Base-by-base conservation (phyloP, 768 basidiomycete species). In the Naganishia vaughanmartiniae region DNA sequence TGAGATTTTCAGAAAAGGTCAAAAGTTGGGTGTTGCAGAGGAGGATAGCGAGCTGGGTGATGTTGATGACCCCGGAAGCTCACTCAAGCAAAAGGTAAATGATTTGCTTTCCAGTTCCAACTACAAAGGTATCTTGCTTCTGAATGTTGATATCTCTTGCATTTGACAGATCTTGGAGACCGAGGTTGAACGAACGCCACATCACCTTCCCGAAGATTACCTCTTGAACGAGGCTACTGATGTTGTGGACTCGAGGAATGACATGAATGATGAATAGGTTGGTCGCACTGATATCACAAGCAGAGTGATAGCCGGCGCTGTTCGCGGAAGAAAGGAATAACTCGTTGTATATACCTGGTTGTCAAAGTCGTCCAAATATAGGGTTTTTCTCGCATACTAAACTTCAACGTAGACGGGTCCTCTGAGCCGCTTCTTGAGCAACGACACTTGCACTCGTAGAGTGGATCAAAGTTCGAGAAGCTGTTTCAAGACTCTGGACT, bases 1-100 rank as follows among this genome's bases (percentile, higher is more conserved):
- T 0, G 95, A 98, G 81, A 90, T 98, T 48, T 97, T 97, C 83
- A 85, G 94, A 51, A 94, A 95, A 77, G 93, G 93, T 0, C 87
- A 86, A 12, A 89, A 89, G 4, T 83, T 97, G 24, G 80, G 81
- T 0, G 78, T 79, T 3, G 78, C 73, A n/a, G 77, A 77, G 7
- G 92, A 94, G 80, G 90, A 93, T 87, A 92, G 78, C 30, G 78
- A 93, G 75, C 89, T 87, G 0, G 92, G 92, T 75, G 75, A 77
- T 24, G 75, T 75, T 14, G 79, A 76, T 30, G 78, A 82, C 0
- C 78, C 73, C 36, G 91, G 93, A 0, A 94, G 97, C 77, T 91
- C 93, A 51, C 83, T 98, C 68, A 87, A 90, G 73, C 79, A 83
- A 67, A 84, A 84, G 81, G 83, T 84, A 66, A 72, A 81, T 2